phyloP scores from a whole-genome alignment of 371 early-diverging fungal genomes.

The Saksenaea vasiformis region DNA sequence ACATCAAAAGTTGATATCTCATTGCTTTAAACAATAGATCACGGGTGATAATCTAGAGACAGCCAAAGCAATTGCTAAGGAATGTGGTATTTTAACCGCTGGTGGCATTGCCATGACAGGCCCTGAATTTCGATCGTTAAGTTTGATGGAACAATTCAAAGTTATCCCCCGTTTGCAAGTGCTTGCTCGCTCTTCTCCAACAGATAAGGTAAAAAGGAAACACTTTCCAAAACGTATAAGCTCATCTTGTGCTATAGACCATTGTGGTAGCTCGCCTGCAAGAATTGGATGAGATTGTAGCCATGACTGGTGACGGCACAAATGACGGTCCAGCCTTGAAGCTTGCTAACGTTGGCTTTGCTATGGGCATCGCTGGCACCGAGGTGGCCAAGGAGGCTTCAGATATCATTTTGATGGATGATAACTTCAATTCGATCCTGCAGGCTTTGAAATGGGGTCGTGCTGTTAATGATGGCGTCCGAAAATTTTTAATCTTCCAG shows the following conservation, averaged over 20 bases:
- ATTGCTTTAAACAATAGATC: conserved; percentile 43
- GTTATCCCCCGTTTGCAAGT: conserved; percentile 83
- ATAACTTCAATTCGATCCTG: conserved; percentile 86
- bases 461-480: conserved; percentile 86
- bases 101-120: conserved; percentile 85
- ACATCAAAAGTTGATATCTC: not conserved
- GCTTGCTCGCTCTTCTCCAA: conserved; percentile 85
- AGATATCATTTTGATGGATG: conserved; percentile 89
- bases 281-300: conserved; percentile 64
- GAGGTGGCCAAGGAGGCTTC: conserved; percentile 94
- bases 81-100: conserved; percentile 76
- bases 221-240: not conserved
- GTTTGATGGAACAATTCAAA: conserved; percentile 65
- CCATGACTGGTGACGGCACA: conserved; percentile 90
- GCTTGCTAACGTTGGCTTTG: conserved; percentile 92
- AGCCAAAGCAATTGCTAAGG: conserved; percentile 80
- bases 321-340: conserved; percentile 95
- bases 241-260: conserved; percentile 26
- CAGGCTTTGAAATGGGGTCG: conserved; percentile 91
- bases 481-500: conserved; percentile 93
- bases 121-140: conserved; percentile 74
- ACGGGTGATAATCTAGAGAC: conserved; percentile 92
- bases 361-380: conserved; percentile 94
- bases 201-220: conserved; percentile 68
- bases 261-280: conserved; percentile 80